phyloP scores from a whole-genome alignment of 352 stramenopile genomes.

The Halophytophthora polymorphica region DNA sequence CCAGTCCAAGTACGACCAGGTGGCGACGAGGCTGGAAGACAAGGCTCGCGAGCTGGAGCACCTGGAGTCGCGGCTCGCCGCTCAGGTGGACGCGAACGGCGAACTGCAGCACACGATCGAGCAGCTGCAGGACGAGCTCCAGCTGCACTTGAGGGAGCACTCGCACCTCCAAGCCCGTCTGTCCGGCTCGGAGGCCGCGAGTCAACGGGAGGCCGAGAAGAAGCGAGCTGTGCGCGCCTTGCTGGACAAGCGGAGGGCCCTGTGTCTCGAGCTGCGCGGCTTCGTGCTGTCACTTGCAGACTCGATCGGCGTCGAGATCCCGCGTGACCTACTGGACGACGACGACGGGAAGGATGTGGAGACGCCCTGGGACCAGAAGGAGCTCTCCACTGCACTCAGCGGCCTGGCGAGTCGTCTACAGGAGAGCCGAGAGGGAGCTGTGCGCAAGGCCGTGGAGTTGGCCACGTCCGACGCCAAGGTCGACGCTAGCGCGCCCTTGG shows the following conservation, averaged over 20 bases:
- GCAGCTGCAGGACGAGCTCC: slow-evolving; percentile 38
- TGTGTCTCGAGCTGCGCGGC: slow-evolving; percentile 23
- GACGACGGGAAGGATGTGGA: slow-evolving; percentile 10
- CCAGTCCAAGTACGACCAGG: slow-evolving; percentile 54
- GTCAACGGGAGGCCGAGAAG: slow-evolving; percentile 21
- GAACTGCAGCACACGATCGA: slow-evolving; percentile 32
- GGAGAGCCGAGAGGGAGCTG: slow-evolving; percentile 24
- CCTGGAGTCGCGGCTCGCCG: slow-evolving; percentile 19
- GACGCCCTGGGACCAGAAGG: slow-evolving; percentile 18
- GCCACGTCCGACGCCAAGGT: slow-evolving; percentile 23
- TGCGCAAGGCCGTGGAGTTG: slow-evolving; percentile 27
- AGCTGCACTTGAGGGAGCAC: slow-evolving; percentile 25
- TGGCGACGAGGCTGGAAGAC: slow-evolving; percentile 34
- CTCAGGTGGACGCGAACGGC: slow-evolving; percentile 22
- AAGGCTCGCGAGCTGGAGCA: slow-evolving; percentile 39
- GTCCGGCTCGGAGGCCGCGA: slow-evolving; percentile 27
- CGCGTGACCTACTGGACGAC: slow-evolving; percentile 6
- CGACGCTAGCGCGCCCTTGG: slow-evolving; percentile 26
- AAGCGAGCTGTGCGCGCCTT: slow-evolving; percentile 10
- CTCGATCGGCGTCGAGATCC: slow-evolving; percentile 9
- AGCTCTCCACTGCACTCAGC: slow-evolving; percentile 34
- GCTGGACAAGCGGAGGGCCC: slow-evolving; percentile 22
- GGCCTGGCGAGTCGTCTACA: slow-evolving; percentile 23
- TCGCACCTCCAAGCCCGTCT: slow-evolving; percentile 38
- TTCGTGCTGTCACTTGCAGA: slow-evolving; percentile 34